Percentiles rank a stretch among this genome's conserved stretches.
phyloP scores from a whole-genome alignment of 257 asterid genomes.

The Orobanche coerulescens region DNA sequence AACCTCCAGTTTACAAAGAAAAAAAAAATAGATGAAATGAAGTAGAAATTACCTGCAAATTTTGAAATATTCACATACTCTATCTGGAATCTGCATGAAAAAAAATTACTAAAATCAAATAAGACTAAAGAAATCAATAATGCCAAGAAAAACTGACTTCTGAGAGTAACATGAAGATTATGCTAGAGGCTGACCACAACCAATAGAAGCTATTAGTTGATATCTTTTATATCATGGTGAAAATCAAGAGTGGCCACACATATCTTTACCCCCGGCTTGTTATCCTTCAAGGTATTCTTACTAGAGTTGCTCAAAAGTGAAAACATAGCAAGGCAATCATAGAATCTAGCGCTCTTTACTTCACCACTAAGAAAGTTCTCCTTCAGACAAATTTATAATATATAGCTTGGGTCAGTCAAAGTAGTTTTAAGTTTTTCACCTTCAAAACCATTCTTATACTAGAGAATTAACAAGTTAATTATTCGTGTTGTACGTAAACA shows the following conservation, averaged over 20 bases:
- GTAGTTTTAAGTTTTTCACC: not conserved
- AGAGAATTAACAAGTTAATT: not conserved
- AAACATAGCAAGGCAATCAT: not conserved
- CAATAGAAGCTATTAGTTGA: not conserved
- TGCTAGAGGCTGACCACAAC: not conserved
- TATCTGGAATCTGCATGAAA: not conserved
- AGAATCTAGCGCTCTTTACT: not conserved
- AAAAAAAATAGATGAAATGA: not conserved
- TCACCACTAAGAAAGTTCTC: not conserved
- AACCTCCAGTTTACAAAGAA: not conserved
- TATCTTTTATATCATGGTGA: not conserved
- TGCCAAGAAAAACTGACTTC: not conserved
- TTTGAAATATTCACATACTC: conserved; percentile 1
- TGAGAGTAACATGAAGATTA: not conserved
- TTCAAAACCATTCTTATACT: not conserved
- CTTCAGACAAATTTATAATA: not conserved
- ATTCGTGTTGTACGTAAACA: not conserved
- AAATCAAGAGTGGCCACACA: not conserved
- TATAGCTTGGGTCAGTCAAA: too few relatives aligned
- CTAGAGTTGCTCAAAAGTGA: too few relatives aligned
- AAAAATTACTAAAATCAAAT: not conserved
- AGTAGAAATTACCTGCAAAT: conserved; percentile 46
- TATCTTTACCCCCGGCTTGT: not conserved
- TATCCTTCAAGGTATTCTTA: not conserved
- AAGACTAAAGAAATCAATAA: not conserved